Evolutionary conservation across 2,329 filamentous ascomycete genomes (phyloP), one percentile per base, ranked within the genome.

Genomic region (Aulographum hederae): DNA sequence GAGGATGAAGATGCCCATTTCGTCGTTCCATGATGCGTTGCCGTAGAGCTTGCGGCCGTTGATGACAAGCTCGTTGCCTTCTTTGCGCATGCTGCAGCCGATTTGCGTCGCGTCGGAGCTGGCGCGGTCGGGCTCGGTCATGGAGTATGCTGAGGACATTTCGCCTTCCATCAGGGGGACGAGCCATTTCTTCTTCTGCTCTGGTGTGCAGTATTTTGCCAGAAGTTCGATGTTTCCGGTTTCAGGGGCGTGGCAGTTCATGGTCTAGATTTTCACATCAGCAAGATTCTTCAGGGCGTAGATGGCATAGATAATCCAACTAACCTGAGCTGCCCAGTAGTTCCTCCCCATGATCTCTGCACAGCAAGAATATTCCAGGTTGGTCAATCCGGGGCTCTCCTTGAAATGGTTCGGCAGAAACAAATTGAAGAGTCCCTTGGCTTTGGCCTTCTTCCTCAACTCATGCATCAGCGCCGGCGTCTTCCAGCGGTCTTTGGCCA

Each of bases 201-300:
- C 56, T 2, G 56, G 46, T 11, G 52, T 63, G 43, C 61, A 61
- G 48, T 62, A 65, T 44, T 64, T 63, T 23, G 60, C 60, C 18
- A 65, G 52, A 6, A 65, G 54, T 40, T 65, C 61, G 44, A 65
- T 65, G 43, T 64, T 65, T 18, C 61, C 61, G 5, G 60, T 62
- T 26, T 63, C 58, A 13, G 59, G 61, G 2, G 61, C 61, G 32
- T 55, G 52, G 37, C 54, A 57, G 38, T 57, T 57, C 51, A 56
- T 56, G 0, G 54, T 57, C 54, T 57, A 32, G 15, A 18, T 3
- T 15, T 19, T 12, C 14, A 26, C 20, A 5, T 14, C n/a, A 19
- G 2, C 11, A 18, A 20, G 17, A 6, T 15, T 15, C 18, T 14
- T 6, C 10, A 32, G n/a, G n/a, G n/a, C n/a, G n/a, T n/a, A n/a